Conservation (phyloP, 768 basidiomycete genomes). For the Leucogyrophana mollusca region DNA sequence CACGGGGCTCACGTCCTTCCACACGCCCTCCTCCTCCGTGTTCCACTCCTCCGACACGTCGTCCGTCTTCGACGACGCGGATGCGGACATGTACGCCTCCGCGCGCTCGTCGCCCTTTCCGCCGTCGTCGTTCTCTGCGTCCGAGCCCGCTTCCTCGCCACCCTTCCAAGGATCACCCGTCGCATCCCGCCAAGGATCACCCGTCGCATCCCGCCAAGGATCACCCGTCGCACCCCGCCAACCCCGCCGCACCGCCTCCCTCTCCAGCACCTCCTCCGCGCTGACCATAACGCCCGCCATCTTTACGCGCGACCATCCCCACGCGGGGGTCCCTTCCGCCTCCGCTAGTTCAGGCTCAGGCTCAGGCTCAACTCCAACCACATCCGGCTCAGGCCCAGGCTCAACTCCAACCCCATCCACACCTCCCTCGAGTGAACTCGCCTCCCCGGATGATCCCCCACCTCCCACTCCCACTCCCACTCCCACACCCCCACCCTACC, state of each 20-base stretch:
- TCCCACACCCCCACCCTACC: conserved; percentile 35
- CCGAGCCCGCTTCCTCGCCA: no score
- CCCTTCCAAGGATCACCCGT: no score
- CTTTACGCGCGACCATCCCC: conserved; percentile 41
- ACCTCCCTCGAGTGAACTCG: no score
- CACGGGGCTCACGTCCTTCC: conserved; percentile 62
- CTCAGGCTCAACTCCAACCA: no score
- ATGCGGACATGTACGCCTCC: conserved; percentile 58
- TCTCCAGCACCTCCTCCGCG: conserved; percentile 43
- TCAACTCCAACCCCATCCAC: conserved; percentile 15
- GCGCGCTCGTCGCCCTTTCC: conserved; percentile 61
- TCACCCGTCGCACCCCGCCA: conserved; percentile 16
- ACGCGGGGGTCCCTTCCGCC: no score
- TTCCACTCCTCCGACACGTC: no score
- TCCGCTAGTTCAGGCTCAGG: no score
- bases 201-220: conserved; percentile 26
- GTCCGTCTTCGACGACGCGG: no score
- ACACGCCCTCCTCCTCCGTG: conserved; percentile 79
- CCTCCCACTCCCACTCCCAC: conserved; percentile 7
- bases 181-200: no score
- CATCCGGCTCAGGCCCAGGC: no score
- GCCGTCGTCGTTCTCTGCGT: conserved; percentile 23
- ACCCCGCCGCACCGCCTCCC: conserved; percentile 30
- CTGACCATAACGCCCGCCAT: conserved; percentile 62
- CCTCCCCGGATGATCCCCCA: no score